phyloP scores from a whole-genome alignment of 164 flowering plant species.

The Protea cynaroides region DNA sequence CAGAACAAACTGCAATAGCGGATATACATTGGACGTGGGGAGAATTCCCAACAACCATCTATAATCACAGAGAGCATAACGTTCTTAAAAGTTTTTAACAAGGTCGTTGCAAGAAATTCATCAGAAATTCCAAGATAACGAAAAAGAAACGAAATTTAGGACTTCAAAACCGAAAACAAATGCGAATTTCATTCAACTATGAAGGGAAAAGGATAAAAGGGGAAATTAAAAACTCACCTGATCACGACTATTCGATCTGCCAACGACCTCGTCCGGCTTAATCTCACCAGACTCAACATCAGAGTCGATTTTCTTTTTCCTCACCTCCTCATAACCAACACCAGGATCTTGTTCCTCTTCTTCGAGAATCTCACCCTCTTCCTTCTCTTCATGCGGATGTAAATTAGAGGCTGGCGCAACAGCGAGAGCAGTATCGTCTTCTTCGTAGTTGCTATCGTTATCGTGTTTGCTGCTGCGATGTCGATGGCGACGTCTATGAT shows the following conservation, averaged over 20 bases:
- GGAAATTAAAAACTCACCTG: conserved; percentile 31
- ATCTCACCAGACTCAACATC: conserved; percentile 49
- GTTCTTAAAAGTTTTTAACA: not conserved
- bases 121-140: not conserved
- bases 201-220: not conserved
- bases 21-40: not conserved
- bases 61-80: not conserved
- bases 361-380: conserved; percentile 95
- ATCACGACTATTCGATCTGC: conserved; percentile 13
- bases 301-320: conserved; percentile 22
- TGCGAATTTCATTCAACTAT: no score
- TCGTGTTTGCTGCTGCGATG: conserved; percentile 48
- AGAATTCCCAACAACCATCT: not conserved
- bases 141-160: not conserved
- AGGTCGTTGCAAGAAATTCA: not conserved
- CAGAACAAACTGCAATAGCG: not conserved
- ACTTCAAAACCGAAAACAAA: conserved; percentile 1
- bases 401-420: conserved; percentile 2
- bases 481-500: conserved; percentile 37
- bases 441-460: conserved; percentile 12
- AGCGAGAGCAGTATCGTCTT: conserved; percentile 16
- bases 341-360: conserved; percentile 37
- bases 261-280: conserved; percentile 19
- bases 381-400: conserved; percentile 58
- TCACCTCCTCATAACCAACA: conserved; percentile 5